Evolutionary conservation across 495 filamentous ascomycete genomes (phyloP).

Genomic region (Elasticomyces elasticus): DNA sequence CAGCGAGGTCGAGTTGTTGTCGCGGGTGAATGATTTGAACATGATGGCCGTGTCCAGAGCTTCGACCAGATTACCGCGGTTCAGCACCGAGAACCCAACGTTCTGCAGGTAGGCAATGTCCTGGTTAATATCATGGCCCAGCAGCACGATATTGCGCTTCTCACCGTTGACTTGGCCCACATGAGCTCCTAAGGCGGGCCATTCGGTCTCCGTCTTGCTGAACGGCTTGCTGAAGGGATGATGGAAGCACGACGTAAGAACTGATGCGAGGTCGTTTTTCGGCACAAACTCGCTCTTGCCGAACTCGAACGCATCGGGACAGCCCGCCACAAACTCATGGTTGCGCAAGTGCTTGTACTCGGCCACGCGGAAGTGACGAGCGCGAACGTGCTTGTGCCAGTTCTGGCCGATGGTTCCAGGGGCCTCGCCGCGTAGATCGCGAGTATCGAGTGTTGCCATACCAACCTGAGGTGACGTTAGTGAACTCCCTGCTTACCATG

Average conservation of each 20-base stretch:
- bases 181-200: too few relatives aligned
- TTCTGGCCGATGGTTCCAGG: conserved; percentile 50
- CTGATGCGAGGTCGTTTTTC: conserved; percentile 30
- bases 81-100: conserved; percentile 49
- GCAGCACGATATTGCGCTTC: conserved; percentile 57
- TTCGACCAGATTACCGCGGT: conserved; percentile 47
- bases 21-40: conserved; percentile 47
- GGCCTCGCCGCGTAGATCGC: conserved; percentile 39
- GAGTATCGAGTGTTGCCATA: conserved; percentile 69
- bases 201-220: too few relatives aligned
- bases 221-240: conserved; percentile 34
- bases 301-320: conserved; percentile 66
- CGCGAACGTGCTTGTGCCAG: conserved; percentile 56
- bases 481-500: too few relatives aligned
- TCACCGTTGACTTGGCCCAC: conserved; percentile 8
- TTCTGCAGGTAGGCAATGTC: conserved; percentile 58
- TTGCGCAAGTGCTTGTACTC: conserved; percentile 62
- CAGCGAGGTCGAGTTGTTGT: conserved; percentile 45
- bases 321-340: conserved; percentile 52
- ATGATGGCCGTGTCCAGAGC: conserved; percentile 60
- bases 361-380: conserved; percentile 63
- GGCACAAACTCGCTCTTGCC: conserved; percentile 39
- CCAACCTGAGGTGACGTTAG: too few relatives aligned
- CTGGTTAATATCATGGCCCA: conserved; percentile 59
- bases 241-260: conserved; percentile 42